Evolutionary conservation across 805 yeast species (phyloP).

Genomic region (Cyberlindnera sargentensis): DNA sequence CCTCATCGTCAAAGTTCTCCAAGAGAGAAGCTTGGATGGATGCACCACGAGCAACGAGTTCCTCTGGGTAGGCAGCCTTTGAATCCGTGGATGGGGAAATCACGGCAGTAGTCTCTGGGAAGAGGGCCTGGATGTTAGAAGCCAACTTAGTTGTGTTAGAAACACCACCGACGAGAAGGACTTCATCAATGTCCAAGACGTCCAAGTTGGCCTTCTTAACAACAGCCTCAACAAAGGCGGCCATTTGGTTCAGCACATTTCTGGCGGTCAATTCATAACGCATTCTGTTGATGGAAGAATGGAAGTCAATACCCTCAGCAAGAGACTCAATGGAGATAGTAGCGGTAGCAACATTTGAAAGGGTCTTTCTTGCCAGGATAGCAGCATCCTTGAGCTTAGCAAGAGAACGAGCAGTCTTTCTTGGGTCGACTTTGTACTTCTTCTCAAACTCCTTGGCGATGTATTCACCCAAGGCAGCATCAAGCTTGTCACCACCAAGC

Average conservation of each 20-base stretch:
- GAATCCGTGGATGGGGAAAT: slow-evolving; percentile 71
- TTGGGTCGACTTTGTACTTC: slow-evolving; percentile 76
- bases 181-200: slow-evolving; percentile 81
- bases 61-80: slow-evolving; percentile 82
- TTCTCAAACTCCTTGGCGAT: slow-evolving; percentile 93
- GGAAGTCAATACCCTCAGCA: slow-evolving; percentile 91
- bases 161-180: slow-evolving; percentile 87
- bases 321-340: slow-evolving; percentile 92
- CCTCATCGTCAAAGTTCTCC: slow-evolving; percentile 78
- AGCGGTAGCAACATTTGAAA: slow-evolving; percentile 82
- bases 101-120: slow-evolving; percentile 74
- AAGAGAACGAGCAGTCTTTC: slow-evolving; percentile 70
- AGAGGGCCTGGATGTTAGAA: slow-evolving; percentile 58
- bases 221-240: slow-evolving; percentile 64
- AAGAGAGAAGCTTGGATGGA: slow-evolving; percentile 89
- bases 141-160: slow-evolving; percentile 91
- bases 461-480: slow-evolving; percentile 68
- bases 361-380: slow-evolving; percentile 79
- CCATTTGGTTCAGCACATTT: slow-evolving; percentile 67
- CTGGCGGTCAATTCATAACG: slow-evolving; percentile 86
- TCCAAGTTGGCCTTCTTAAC: slow-evolving; percentile 82
- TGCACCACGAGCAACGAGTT: slow-evolving; percentile 87
- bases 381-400: slow-evolving; percentile 86
- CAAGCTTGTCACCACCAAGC: slow-evolving; percentile 86
- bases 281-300: slow-evolving; percentile 87